Percentiles rank a stretch among this genome's conserved stretches.
phyloP scores from a whole-genome alignment of 345 rosid genomes.

The Toxicodendron radicans region DNA sequence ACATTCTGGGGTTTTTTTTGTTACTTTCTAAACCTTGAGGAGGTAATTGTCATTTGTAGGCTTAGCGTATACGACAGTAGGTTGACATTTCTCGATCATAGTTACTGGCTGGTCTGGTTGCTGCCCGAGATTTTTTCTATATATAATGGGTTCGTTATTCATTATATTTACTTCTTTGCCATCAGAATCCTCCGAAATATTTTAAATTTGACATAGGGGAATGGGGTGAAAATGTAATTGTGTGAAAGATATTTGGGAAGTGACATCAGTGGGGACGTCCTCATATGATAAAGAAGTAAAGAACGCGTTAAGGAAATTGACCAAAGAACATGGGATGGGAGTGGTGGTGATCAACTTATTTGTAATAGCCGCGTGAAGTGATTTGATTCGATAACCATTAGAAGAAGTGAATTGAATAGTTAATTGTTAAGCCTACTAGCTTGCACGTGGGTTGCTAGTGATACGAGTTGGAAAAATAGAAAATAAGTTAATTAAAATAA shows the following conservation, averaged over 20 bases:
- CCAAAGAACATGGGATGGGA: background rate
- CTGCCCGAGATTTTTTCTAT: background rate
- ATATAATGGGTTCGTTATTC: background rate
- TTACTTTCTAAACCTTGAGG: no score
- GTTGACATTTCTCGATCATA: background rate
- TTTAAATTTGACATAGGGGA: background rate
- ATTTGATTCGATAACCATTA: background rate
- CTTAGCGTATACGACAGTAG: background rate
- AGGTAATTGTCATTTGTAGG: background rate
- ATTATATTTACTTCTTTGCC: constrained; percentile 1
- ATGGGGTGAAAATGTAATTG: background rate
- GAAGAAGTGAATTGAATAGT: background rate
- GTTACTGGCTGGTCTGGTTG: background rate
- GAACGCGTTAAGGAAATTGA: background rate
- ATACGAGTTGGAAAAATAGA: no score
- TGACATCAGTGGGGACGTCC: background rate
- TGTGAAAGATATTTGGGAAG: background rate
- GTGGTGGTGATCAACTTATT: background rate
- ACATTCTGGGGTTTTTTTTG: no score
- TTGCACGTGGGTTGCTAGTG: no score
- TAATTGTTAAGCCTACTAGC: no score
- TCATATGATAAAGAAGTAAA: background rate
- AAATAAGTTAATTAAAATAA: no score
- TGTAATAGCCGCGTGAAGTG: background rate
- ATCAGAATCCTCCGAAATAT: no score